Evolutionary conservation across 345 rosid genomes (phyloP), one percentile per base, ranked within the genome.

Genomic region (Populus davidiana): DNA sequence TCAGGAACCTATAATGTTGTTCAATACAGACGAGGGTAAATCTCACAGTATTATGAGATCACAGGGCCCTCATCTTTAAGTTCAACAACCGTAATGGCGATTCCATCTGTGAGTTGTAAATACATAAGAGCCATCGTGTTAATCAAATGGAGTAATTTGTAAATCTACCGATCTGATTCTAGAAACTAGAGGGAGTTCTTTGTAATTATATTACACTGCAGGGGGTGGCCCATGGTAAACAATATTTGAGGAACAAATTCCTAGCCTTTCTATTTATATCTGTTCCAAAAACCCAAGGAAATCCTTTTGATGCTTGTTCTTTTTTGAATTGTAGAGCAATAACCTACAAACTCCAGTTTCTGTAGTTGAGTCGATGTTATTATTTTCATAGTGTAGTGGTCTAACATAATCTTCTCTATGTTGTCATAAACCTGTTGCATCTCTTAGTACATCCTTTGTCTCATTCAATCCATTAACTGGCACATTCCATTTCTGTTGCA

Each of bases 401-500:
- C 79, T n/a, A 36, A 54, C 61, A 29, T 50, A 23, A 50, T 16
- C 12, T 21, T 56, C 6, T 69, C 23, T 11, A 31, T 29, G 59
- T 9, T 66, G 38, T 69, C 13, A 35, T 49, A 20, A 23, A 62
- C 52, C 18, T 47, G 9, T 44, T 17, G 5, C 21, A n/a, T 35
- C 64, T 7, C 71, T 20, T 43, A 6, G 43, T 6, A 18, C 41
- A 2, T 3, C 33, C 33, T 29, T 63, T 72, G n/a, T 18, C 35
- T 69, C 25, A 38, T 23, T 43, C 77, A 35, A 36, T 47, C 52
- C 38, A 13, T 41, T 35, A 39, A 41, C 64, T 72, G 50, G 43
- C 21, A 16, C 6, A 63, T 47, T 61, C 83, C 52, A 9, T 80
- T 79, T 47, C 41, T 50, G 18, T 69, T 71, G 78, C 85, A 91